Evolutionary conservation across 805 yeast genomes (phyloP), one percentile per base, ranked within the genome.

Genomic region (Naumovozyma castellii): DNA sequence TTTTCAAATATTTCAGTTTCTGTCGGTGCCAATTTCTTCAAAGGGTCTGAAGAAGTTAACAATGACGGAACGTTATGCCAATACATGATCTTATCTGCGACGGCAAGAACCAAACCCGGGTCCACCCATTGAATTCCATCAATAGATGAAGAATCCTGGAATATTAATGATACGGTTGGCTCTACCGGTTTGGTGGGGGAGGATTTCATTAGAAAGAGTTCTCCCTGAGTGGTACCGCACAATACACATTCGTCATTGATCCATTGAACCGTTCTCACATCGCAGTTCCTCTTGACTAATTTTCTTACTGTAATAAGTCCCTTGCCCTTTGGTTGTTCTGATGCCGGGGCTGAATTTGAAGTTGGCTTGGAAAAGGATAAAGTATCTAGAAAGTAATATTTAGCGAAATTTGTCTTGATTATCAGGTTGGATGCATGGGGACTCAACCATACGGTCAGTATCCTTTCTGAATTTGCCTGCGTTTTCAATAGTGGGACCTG

Each of bases 1-100:
- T 57, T 60, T 38, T 66, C 69, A 36, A 64, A 64, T 30, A 58
- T 60, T 36, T 66, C 71, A 18, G 48, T 50, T 37, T 65, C 69
- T 2, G 55, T 40, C 3, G 70, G 68, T 28, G 41, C 48, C 40
- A 22, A 22, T 22, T 20, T 54, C 53, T 35, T 50, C 47, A 35
- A 64, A 59, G 42, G 39, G 25, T 36, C 36, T 9, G 32, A 19
- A 16, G 35, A 14, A 13, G 16, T n/a, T 10, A 31, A 10, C 15
- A 22, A 22, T 13, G 32, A 27, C 28, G 20, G 20, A 8, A 36
- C 39, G 9, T 34, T 36, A 14, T 43, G 41, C 57, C 62, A 57
- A 31, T 44, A 48, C 43, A 47, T 39, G 8, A 57, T 44, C 13
- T 46, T 47, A 20, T 45, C 38, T 3, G 47, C 54, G 2, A 53